Evolutionary conservation across 139 green algal genomes (phyloP).

Genomic region (Chlamydomonas sphaeroides): DNA sequence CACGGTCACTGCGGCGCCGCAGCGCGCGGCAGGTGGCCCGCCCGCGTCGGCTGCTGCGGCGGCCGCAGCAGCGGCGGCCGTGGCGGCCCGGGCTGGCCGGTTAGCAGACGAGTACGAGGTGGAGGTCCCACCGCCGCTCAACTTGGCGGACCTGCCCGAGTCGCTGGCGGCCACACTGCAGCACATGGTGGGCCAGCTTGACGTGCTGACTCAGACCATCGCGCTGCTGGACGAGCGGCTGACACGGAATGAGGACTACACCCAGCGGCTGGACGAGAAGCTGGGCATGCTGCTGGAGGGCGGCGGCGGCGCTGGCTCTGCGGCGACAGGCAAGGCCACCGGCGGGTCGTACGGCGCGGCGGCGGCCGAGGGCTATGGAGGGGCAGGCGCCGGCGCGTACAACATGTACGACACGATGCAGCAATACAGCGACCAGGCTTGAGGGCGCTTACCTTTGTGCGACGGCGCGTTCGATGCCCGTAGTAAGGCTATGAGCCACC

Average conservation of each 20-base stretch:
- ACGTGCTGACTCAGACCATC: constrained; percentile 85
- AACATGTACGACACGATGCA: constrained; percentile 20
- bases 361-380: neutral
- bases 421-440: constrained; percentile 28
- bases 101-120: constrained; percentile 49
- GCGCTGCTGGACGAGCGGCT: constrained; percentile 82
- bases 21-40: too few relatives aligned
- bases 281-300: constrained; percentile 10
- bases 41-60: neutral
- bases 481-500: too few relatives aligned
- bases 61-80: neutral
- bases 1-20: neutral
- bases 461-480: too few relatives aligned
- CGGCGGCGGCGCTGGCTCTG: neutral
- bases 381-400: neutral
- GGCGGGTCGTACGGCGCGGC: neutral
- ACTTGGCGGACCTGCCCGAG: constrained; percentile 64
- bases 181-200: constrained; percentile 83
- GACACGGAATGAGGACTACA: constrained; percentile 79
- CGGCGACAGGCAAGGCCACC: neutral
- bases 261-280: constrained; percentile 46
- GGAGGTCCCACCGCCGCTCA: constrained; percentile 65
- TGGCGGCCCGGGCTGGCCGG: neutral
- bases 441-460: too few relatives aligned
- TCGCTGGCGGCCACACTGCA: constrained; percentile 74